Base-by-base conservation (phyloP, 768 basidiomycete genomes). In the Rhodotorula toruloides region DNA sequence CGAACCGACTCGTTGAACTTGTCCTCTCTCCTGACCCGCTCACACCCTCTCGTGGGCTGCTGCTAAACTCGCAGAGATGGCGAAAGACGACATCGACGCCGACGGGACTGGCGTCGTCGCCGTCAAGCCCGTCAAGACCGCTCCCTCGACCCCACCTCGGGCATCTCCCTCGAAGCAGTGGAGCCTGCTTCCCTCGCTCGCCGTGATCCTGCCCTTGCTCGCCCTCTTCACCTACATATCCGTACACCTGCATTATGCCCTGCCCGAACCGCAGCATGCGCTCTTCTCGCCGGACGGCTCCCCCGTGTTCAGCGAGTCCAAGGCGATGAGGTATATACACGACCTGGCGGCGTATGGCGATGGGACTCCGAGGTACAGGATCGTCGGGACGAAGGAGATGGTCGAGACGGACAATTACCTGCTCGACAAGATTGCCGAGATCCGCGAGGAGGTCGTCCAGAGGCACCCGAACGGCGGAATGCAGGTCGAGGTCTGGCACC, bases 401-500 rank as follows among this genome's bases (percentile, higher is more conserved):
- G 87, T 89, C 0, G 76, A 84, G 34, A 91, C 88, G 7, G 92
- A 96, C 72, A 79, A 81, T 32, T 97, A 91, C 86, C 85, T 93
- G 82, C 74, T 86, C 29, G 78, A 83, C 52, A 83, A 87, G 73
- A 87, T 87, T 4, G 79, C 85, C 58, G 80, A 80, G 49, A 76
- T 93, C 43, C 80, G 85, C 73, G 76, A 77, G 39, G 77, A 85
- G 57, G 93, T 91, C 75, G 84, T 67, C 31, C 12, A 49, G 34
- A 87, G 37, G 1, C 62, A 60, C 40, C 66, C 50, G 77, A 78
- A 54, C 77, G 84, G 36, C 81, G 83, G 12, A 75, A 75, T 39
- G 76, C 79, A 93, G 74, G 92, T 94, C 73, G 91, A 96, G 74
- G 85, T 93, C 0, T 94, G 90, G 88, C 81, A 87, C 61, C 93